phyloP scores from a whole-genome alignment of 306 rosid species.

The Citrullus colocynthis region DNA sequence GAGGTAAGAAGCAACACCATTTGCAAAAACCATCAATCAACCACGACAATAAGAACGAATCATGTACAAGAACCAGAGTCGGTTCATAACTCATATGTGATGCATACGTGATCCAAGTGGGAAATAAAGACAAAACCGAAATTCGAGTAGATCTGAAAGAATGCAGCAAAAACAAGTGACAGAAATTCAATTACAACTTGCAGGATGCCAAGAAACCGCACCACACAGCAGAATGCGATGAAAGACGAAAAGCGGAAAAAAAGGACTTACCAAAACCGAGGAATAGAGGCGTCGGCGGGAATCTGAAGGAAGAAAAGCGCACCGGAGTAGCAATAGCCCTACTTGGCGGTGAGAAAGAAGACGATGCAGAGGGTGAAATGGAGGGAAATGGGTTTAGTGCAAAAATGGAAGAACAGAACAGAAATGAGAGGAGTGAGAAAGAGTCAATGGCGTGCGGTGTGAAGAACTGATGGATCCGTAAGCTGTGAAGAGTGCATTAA shows the following conservation, averaged over 20 bases:
- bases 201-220: background rate
- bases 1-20: background rate
- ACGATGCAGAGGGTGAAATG: background rate
- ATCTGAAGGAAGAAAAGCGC: background rate
- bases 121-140: background rate
- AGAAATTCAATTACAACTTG: background rate
- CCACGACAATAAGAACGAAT: background rate
- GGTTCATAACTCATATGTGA: background rate
- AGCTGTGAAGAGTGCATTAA: slow-evolving; percentile 1
- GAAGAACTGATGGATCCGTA: slow-evolving; percentile 2
- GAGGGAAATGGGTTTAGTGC: background rate
- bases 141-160: background rate
- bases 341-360: background rate
- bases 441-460: slow-evolving; percentile 1
- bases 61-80: background rate
- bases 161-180: background rate
- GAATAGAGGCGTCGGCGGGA: background rate
- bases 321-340: background rate
- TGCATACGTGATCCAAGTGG: background rate
- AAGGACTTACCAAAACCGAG: background rate
- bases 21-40: background rate
- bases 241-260: background rate
- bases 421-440: background rate
- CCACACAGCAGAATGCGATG: background rate
- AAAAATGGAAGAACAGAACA: background rate